phyloP scores from a whole-genome alignment of 2,329 filamentous ascomycete genomes.

The Fusarium domesticum region DNA sequence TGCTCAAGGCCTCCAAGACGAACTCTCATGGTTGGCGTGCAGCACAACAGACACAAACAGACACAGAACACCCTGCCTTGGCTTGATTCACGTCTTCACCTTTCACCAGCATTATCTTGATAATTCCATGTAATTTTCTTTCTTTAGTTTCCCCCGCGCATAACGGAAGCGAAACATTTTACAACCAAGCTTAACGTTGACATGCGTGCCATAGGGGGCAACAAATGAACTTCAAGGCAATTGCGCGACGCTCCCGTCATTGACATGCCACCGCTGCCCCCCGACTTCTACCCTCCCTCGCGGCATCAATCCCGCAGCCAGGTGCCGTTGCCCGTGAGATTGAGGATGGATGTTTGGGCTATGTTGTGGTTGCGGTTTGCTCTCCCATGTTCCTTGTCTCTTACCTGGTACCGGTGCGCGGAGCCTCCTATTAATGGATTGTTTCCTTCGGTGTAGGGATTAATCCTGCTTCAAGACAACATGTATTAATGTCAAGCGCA shows the following conservation, averaged over 20 bases:
- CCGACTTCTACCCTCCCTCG: slow-evolving; percentile 9
- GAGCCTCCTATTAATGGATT: too few species aligned
- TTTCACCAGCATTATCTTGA: slow-evolving; percentile 4
- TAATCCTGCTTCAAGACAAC: too few species aligned
- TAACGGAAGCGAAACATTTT: too few species aligned
- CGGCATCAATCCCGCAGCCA: slow-evolving; percentile 17
- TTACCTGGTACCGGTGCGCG: too few species aligned
- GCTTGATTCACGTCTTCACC: slow-evolving; percentile 22
- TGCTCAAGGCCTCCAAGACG: slow-evolving; percentile 6
- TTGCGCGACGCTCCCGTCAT: slow-evolving; percentile 23
- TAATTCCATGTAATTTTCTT: too few species aligned
- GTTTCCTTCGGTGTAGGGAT: too few species aligned
- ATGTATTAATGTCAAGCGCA: too few species aligned
- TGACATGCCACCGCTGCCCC: slow-evolving; percentile 24
- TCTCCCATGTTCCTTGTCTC: too few species aligned
- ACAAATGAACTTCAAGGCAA: slow-evolving; percentile 26
- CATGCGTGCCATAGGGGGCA: slow-evolving; percentile 28
- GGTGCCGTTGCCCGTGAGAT: too few species aligned
- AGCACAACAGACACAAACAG: slow-evolving; percentile 20
- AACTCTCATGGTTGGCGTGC: slow-evolving; percentile 21
- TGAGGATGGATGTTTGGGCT: not conserved
- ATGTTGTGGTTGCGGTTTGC: not conserved
- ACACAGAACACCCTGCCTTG: slow-evolving; percentile 23
- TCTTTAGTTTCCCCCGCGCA: too few species aligned
- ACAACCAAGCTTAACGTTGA: too few species aligned